These are phyloP conservation scores for Tulasnella sp. DNA, from an alignment of 768 basidiomycete genomes.

Conservation along the genomic window DNA sequence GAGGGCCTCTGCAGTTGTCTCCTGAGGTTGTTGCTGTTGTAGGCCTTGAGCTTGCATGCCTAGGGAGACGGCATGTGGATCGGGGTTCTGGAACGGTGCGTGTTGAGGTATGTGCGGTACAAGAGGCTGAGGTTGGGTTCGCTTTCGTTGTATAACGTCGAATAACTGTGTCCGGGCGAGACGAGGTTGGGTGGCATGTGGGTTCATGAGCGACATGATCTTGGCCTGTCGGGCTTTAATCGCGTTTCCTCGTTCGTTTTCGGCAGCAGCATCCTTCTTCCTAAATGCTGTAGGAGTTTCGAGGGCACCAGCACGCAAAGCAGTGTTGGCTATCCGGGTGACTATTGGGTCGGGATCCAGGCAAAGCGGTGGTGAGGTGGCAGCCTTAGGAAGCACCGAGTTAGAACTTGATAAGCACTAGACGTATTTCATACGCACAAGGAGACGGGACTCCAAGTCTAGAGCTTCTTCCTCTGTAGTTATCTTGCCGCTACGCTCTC, in stretches of 20 bases:
- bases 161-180: slow-evolving; percentile 3
- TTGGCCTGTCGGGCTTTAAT: slow-evolving; percentile 68
- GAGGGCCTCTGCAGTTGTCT: neutral
- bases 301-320: slow-evolving; percentile 65
- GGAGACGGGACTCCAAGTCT: slow-evolving; percentile 65
- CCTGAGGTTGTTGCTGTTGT: slow-evolving; percentile 1
- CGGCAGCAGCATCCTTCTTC: slow-evolving; percentile 64
- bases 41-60: neutral
- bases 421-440: slow-evolving; percentile 47
- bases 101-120: neutral
- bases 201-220: slow-evolving; percentile 77
- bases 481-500: slow-evolving; percentile 52
- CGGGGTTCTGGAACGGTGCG: neutral
- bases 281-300: slow-evolving; percentile 60
- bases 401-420: neutral
- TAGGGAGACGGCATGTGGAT: neutral
- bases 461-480: slow-evolving; percentile 60
- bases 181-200: slow-evolving; percentile 33
- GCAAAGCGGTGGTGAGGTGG: slow-evolving; percentile 71
- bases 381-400: slow-evolving; percentile 46
- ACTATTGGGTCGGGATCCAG: slow-evolving; percentile 76
- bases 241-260: slow-evolving; percentile 71
- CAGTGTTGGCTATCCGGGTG: slow-evolving; percentile 68
- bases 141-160: slow-evolving; percentile 21
- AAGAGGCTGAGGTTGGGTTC: neutral